A percentile compares a stretch with the other conserved stretches of the same genome.
Evolutionary conservation across 768 basidiomycete species (phyloP).

Genomic region (Psilocybe azurescens): DNA sequence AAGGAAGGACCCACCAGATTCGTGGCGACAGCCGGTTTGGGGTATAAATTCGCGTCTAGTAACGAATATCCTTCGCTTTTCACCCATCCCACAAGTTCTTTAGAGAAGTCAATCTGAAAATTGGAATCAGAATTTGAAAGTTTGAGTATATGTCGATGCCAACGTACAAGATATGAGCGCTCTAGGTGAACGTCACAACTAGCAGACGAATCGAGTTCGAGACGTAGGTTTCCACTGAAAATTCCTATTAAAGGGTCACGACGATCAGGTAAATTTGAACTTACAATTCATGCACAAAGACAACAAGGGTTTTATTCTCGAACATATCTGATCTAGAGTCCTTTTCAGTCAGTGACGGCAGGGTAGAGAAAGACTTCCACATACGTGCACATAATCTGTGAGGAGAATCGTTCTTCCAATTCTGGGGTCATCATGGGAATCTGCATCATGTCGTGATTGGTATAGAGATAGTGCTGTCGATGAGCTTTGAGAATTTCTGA

Average conservation of each 20-base stretch:
- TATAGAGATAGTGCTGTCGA: conserved; percentile 82
- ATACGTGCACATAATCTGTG: conserved; percentile 91
- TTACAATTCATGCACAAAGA: conserved; percentile 96
- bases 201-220: conserved; percentile 77
- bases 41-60: conserved; percentile 86
- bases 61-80: conserved; percentile 68
- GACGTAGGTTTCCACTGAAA: conserved; percentile 83
- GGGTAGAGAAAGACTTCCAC: conserved; percentile 31
- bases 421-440: conserved; percentile 74
- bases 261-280: conserved; percentile 31
- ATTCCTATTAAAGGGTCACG: conserved; percentile 1
- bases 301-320: conserved; percentile 74
- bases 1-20: conserved; percentile 14
- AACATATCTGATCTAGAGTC: conserved; percentile 74
- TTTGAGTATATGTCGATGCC: neutral
- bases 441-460: conserved; percentile 78
- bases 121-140: conserved; percentile 1
- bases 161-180: conserved; percentile 78
- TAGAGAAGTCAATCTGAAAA: conserved; percentile 82
- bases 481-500: conserved; percentile 88
- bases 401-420: conserved; percentile 74
- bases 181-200: conserved; percentile 79
- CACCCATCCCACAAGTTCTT: conserved; percentile 80
- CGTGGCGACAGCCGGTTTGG: conserved; percentile 49
- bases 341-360: conserved; percentile 8